These are phyloP conservation scores for Eutrema salsugineum DNA, from an alignment of 441 rosid species.

Conservation along the genomic window DNA sequence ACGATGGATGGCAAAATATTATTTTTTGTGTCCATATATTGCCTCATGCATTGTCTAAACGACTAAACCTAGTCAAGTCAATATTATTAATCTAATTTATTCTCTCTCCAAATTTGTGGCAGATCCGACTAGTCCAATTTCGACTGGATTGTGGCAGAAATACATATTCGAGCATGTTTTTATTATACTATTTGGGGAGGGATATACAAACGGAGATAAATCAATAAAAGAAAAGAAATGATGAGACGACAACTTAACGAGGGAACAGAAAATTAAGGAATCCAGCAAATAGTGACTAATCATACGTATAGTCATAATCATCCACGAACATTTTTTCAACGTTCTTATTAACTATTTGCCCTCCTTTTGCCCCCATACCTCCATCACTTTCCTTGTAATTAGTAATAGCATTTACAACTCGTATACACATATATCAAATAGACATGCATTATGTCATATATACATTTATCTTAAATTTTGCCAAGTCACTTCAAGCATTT, in stretches of 20 bases:
- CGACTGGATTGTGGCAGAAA: not conserved
- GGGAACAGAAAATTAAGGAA: constrained; percentile 24
- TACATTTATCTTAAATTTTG: not conserved
- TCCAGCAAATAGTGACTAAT: constrained; percentile 19
- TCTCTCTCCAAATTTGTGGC: not conserved
- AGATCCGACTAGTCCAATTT: not conserved
- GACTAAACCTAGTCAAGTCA: not conserved
- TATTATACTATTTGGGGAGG: not conserved
- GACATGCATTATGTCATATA: not conserved
- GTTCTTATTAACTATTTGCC: constrained; percentile 4
- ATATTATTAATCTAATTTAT: not conserved
- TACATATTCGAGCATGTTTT: not conserved
- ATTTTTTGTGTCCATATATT: not conserved
- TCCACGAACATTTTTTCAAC: not conserved
- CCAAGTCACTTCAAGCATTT: not conserved
- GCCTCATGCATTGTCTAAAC: not conserved
- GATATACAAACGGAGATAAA: not conserved
- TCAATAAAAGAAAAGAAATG: not conserved
- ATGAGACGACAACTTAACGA: constrained; percentile 21
- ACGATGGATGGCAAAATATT: not conserved
- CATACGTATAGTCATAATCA: constrained; percentile 25
- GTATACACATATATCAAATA: not conserved
- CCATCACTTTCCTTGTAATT: not conserved
- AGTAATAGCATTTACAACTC: not conserved
- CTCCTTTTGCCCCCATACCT: constrained; percentile 22